These are phyloP conservation scores for Tieghemostelium lacteum DNA, from an alignment of 78 protist genomes.

Conservation along the genomic window DNA sequence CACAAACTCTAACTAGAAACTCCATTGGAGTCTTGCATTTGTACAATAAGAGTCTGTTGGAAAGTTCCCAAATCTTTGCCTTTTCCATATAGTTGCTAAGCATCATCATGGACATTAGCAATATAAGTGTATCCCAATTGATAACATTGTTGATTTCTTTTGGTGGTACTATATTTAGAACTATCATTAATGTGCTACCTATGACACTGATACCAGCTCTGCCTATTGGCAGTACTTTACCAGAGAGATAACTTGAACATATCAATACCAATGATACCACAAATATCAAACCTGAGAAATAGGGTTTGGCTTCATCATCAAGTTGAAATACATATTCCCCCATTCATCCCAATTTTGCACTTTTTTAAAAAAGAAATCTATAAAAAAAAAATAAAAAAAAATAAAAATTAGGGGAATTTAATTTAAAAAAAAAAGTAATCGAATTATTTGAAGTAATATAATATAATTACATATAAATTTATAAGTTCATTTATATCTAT, in stretches of 20 bases:
- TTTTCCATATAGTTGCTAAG: slow-evolving; percentile 41
- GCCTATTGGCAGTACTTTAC: slow-evolving; percentile 26
- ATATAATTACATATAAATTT: too few relatives aligned
- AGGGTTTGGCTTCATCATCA: slow-evolving; percentile 4
- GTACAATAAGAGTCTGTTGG: not conserved
- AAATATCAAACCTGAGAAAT: slow-evolving; percentile 23
- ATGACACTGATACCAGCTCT: slow-evolving; percentile 26
- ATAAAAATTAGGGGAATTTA: too few relatives aligned
- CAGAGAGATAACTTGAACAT: not conserved
- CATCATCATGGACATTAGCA: slow-evolving; percentile 49
- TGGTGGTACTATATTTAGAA: slow-evolving; percentile 24
- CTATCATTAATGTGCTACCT: slow-evolving; percentile 47
- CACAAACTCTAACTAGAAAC: slow-evolving; percentile 40
- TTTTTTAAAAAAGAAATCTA: too few relatives aligned
- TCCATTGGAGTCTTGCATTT: slow-evolving; percentile 14
- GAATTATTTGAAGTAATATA: too few relatives aligned
- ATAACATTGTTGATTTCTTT: slow-evolving; percentile 14
- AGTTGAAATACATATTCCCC: slow-evolving; percentile 4
- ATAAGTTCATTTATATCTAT: too few relatives aligned
- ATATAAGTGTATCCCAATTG: slow-evolving; percentile 49
- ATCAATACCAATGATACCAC: slow-evolving; percentile 24
- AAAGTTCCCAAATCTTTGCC: slow-evolving; percentile 28
- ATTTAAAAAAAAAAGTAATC: too few relatives aligned
- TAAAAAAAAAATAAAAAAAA: too few relatives aligned
- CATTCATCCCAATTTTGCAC: too few relatives aligned